Evolutionary conservation across 1,284 basidiomycete species (phyloP).

Genomic region (Singerocomus inundabilis): DNA sequence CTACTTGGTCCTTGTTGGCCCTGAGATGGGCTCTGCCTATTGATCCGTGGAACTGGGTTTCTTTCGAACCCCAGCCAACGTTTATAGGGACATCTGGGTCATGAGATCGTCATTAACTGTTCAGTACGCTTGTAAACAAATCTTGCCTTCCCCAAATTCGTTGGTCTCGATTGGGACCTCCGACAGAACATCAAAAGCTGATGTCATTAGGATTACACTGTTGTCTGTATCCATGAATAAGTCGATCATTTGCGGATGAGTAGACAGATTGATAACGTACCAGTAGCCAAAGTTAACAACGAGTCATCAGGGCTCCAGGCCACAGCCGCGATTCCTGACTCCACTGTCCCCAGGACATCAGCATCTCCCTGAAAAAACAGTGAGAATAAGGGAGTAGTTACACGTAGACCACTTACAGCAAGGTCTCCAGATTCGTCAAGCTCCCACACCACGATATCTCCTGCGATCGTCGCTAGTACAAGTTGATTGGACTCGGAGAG

Average conservation of each 20-base stretch:
- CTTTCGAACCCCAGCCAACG: constrained; percentile 97
- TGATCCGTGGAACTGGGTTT: constrained; percentile 97
- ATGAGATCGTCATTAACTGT: constrained; percentile 11
- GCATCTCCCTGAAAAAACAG: constrained; percentile 28
- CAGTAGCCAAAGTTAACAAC: constrained; percentile 76
- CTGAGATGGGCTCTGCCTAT: constrained; percentile 71
- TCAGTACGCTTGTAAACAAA: constrained; percentile 25
- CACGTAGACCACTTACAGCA: constrained; percentile 34
- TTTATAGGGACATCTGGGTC: constrained; percentile 81
- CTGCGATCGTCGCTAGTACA: constrained; percentile 64
- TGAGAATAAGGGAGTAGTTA: neutral
- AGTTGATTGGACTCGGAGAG: constrained; percentile 66
- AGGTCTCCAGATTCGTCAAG: constrained; percentile 51
- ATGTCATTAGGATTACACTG: constrained; percentile 87
- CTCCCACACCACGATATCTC: constrained; percentile 73
- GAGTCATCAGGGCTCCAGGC: constrained; percentile 92
- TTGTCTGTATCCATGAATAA: constrained; percentile 43
- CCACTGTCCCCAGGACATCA: constrained; percentile 84
- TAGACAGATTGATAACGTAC: constrained; percentile 38
- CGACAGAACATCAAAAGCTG: constrained; percentile 84
- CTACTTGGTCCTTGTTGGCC: constrained; percentile 54
- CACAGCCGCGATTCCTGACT: constrained; percentile 80
- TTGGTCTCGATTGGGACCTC: constrained; percentile 71
- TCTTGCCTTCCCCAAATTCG: constrained; percentile 80
- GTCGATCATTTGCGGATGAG: neutral